Evolutionary conservation across 495 filamentous ascomycete genomes (phyloP).

Genomic region (Tuber umbilicatum): DNA sequence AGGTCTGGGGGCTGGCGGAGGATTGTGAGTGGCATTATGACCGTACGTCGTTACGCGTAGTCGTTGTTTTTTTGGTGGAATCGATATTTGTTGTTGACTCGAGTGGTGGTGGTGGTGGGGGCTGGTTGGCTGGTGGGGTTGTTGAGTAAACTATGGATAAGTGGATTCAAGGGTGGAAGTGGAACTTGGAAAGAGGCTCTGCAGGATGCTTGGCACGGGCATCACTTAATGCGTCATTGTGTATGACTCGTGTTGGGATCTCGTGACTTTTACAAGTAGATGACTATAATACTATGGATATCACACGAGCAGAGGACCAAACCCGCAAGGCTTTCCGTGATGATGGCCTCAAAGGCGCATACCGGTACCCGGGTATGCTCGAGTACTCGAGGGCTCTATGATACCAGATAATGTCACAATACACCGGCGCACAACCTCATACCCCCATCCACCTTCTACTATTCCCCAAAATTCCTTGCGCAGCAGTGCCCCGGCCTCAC

Average conservation of each 20-base stretch:
- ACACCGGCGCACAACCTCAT: too few relatives aligned
- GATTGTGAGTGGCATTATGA: slow-evolving; percentile 43
- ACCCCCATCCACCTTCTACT: too few relatives aligned
- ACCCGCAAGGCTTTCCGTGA: neutral
- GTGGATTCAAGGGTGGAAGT: neutral
- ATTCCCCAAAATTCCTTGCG: neutral
- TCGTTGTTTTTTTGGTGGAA: neutral
- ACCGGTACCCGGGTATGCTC: neutral
- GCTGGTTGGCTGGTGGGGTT: neutral
- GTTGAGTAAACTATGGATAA: too few relatives aligned
- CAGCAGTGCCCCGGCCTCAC: neutral
- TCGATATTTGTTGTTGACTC: neutral
- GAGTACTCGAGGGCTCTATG: neutral
- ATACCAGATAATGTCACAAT: too few relatives aligned
- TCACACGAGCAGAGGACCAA: too few relatives aligned
- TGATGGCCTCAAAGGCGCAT: neutral
- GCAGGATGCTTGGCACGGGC: neutral
- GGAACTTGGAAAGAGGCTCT: neutral
- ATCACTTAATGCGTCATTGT: neutral
- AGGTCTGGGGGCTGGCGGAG: slow-evolving; percentile 49
- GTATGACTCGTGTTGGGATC: neutral
- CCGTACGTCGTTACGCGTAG: neutral
- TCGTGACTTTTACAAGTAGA: neutral
- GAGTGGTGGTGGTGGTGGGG: neutral
- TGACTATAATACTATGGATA: too few relatives aligned